phyloP scores from a whole-genome alignment of 2,329 filamentous ascomycete species.

The Nothophaeocryptopus gaeumannii region DNA sequence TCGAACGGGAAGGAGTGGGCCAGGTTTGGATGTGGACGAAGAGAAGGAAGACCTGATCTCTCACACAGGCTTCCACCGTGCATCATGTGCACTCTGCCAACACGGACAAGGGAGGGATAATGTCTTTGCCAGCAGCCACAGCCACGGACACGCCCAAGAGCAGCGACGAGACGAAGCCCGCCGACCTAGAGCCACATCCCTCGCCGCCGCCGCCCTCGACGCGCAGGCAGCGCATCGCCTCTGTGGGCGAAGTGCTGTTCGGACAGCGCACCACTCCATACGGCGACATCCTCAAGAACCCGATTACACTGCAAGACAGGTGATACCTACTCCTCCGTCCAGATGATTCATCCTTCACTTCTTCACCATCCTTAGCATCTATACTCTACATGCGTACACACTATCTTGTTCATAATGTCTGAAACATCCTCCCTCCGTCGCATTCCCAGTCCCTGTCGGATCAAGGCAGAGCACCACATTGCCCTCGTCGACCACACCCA shows the following conservation, averaged over 20 bases:
- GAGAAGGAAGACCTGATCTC: too few relatives aligned
- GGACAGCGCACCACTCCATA: constrained; percentile 12
- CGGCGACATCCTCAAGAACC: constrained; percentile 15
- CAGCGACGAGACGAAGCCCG: not conserved
- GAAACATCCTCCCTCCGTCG: constrained; percentile 25
- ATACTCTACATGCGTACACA: constrained; percentile 2
- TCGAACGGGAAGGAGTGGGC: too few relatives aligned
- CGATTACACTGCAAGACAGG: constrained; percentile 27
- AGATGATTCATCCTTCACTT: constrained; percentile 3
- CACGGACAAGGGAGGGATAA: too few relatives aligned
- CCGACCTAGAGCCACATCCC: not conserved
- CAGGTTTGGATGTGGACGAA: too few relatives aligned
- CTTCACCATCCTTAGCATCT: not conserved
- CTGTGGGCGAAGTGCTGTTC: constrained; percentile 15
- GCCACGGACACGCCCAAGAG: constrained; percentile 3
- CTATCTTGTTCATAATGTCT: constrained; percentile 24
- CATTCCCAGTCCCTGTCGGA: constrained; percentile 23
- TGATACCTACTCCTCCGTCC: constrained; percentile 17
- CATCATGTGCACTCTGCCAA: too few relatives aligned
- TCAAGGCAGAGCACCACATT: constrained; percentile 59
- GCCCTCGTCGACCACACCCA: constrained; percentile 58
- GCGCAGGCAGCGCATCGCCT: constrained; percentile 12
- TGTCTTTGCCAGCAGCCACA: not conserved
- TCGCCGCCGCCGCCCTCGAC: constrained; percentile 3
- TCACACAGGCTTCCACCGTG: too few relatives aligned